A percentile compares a stretch with the other conserved stretches of the same genome.
Conservation (phyloP, 441 rosid species). For the Erodium moschatum region DNA sequence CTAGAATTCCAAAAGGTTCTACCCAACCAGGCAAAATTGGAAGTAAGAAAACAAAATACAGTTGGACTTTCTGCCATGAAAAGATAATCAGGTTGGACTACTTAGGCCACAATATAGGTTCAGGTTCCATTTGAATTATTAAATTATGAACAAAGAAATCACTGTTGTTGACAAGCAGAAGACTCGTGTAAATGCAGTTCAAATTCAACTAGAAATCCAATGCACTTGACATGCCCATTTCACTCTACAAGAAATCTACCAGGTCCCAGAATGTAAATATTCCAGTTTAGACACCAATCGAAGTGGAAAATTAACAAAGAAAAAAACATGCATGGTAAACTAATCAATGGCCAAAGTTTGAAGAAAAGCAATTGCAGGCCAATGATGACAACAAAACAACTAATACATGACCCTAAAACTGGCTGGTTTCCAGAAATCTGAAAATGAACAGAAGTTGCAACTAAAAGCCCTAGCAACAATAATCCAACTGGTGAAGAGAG, state of each 20-base stretch:
- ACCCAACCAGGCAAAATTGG: no score
- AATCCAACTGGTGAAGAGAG: constrained; percentile 10
- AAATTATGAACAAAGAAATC: neutral
- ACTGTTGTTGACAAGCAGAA: no score
- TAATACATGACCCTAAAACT: neutral
- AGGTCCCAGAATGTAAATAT: no score
- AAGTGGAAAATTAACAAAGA: neutral
- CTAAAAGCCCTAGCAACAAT: neutral
- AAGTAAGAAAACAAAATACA: neutral
- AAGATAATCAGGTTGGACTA: neutral
- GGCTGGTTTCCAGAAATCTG: neutral
- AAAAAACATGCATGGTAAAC: neutral
- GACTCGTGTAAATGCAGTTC: neutral
- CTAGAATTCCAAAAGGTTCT: neutral
- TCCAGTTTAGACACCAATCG: no score
- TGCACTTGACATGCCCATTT: no score
- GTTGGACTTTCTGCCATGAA: neutral
- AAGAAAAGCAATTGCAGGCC: neutral
- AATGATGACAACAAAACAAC: neutral
- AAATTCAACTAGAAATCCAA: neutral
- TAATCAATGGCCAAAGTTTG: no score
- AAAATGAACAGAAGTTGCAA: neutral
- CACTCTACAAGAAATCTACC: no score
- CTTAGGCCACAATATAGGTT: neutral
- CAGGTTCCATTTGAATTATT: neutral